A percentile compares a stretch with the other conserved stretches of the same genome.
phyloP scores from a whole-genome alignment of 1,284 basidiomycete genomes.

The Mycosarcoma mackinlayi region DNA sequence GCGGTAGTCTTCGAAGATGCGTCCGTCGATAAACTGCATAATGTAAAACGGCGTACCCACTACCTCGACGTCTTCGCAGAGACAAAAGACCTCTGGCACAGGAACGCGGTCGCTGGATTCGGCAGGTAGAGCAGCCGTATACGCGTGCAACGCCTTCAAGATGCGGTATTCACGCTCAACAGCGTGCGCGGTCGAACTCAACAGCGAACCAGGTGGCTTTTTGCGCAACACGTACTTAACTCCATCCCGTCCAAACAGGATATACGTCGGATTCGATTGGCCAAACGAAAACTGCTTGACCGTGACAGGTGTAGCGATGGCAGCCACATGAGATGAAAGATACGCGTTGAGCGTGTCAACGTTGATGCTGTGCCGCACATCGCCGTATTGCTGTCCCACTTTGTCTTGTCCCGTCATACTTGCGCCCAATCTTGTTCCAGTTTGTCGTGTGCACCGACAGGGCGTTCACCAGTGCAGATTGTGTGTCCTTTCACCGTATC shows the following conservation, averaged over 20 bases:
- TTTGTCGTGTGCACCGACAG: no score
- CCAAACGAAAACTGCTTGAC: slow-evolving; percentile 87
- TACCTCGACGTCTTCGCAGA: slow-evolving; percentile 77
- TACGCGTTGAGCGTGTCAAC: slow-evolving; percentile 70
- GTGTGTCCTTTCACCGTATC: no score
- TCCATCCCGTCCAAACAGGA: slow-evolving; percentile 74
- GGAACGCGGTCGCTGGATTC: slow-evolving; percentile 73
- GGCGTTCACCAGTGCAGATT: no score
- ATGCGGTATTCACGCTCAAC: slow-evolving; percentile 91
- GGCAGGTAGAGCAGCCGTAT: slow-evolving; percentile 27
- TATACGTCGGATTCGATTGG: slow-evolving; percentile 90
- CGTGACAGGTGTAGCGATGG: slow-evolving; percentile 76
- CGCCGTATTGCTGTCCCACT: slow-evolving; percentile 55
- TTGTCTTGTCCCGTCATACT: slow-evolving; percentile 11
- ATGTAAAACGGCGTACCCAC: slow-evolving; percentile 93
- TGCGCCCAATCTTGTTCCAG: background rate
- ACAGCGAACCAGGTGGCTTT: slow-evolving; percentile 87
- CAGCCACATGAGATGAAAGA: slow-evolving; percentile 74
- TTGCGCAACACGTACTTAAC: slow-evolving; percentile 87
- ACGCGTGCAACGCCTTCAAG: slow-evolving; percentile 73
- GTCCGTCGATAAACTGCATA: slow-evolving; percentile 88
- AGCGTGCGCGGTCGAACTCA: slow-evolving; percentile 90
- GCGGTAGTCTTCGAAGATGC: slow-evolving; percentile 87
- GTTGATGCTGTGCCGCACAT: slow-evolving; percentile 53
- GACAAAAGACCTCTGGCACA: slow-evolving; percentile 82